Evolutionary conservation across 2,329 filamentous ascomycete species (phyloP).

Genomic region (Arthrinium puccinioides): DNA sequence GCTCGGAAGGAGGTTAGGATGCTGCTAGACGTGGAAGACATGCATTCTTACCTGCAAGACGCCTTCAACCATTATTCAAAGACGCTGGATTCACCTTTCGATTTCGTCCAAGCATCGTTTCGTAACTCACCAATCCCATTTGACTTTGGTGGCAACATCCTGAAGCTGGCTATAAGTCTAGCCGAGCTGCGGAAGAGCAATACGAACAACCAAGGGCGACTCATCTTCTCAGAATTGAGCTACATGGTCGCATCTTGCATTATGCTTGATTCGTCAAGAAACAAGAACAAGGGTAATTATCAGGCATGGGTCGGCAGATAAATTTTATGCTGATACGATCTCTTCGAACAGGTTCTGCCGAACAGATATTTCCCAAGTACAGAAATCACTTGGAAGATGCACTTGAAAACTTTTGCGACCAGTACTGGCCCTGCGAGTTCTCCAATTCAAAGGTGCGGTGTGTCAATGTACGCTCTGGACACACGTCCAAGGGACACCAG

Average conservation of each 20-base stretch:
- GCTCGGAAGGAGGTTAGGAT: conserved; percentile 32
- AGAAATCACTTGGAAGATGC: conserved; percentile 32
- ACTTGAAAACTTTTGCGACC: conserved; percentile 34
- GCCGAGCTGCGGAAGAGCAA: conserved; percentile 2
- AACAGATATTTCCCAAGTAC: conserved; percentile 32
- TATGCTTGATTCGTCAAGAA: conserved; percentile 34
- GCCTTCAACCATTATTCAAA: conserved; percentile 43
- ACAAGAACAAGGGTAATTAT: conserved; percentile 18
- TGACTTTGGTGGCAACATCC: conserved; percentile 41
- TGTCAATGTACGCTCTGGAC: conserved; percentile 27
- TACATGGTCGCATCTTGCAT: conserved; percentile 44
- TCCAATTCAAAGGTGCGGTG: conserved; percentile 19
- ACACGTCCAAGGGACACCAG: conserved; percentile 35
- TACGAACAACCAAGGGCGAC: conserved; percentile 15
- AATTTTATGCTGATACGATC: too few species aligned
- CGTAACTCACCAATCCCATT: conserved; percentile 35
- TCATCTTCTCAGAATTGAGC: conserved; percentile 35
- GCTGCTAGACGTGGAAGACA: conserved; percentile 35
- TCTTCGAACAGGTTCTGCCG: conserved; percentile 5
- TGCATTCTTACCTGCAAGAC: conserved; percentile 38
- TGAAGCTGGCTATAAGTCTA: conserved; percentile 30
- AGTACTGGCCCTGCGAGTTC: conserved; percentile 38
- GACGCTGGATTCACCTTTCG: conserved; percentile 37
- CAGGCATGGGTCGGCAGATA: too few species aligned
- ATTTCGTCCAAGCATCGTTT: conserved; percentile 40